Conservation (phyloP, 768 basidiomycete species). For the Pleurotus pulmonarius region DNA sequence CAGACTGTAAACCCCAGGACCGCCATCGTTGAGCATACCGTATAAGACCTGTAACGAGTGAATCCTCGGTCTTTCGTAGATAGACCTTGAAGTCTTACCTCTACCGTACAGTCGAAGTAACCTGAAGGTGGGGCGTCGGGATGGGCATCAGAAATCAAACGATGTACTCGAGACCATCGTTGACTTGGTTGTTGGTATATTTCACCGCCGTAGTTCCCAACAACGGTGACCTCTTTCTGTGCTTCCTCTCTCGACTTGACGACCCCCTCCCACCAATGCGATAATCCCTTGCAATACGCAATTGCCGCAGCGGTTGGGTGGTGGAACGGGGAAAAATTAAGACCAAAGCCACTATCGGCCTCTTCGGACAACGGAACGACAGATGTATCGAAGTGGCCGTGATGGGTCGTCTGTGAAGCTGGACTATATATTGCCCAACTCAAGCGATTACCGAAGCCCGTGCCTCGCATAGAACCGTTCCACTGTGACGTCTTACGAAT, state of each 20-base stretch:
- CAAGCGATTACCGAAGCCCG: constrained; percentile 43
- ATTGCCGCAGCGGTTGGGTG: constrained; percentile 34
- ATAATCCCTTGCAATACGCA: constrained; percentile 37
- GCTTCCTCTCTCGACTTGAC: constrained; percentile 6
- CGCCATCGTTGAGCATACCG: constrained; percentile 32
- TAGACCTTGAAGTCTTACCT: constrained; percentile 33
- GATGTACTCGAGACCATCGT: constrained; percentile 31
- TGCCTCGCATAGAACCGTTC: constrained; percentile 27
- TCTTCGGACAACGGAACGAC: constrained; percentile 30
- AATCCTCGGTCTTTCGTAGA: no score
- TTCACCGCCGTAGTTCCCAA: constrained; percentile 3
- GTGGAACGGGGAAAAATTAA: constrained; percentile 41
- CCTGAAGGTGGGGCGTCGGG: constrained; percentile 40
- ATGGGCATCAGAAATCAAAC: constrained; percentile 46
- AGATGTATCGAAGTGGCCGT: constrained; percentile 28
- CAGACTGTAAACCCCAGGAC: constrained; percentile 33
- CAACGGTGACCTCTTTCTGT: not conserved
- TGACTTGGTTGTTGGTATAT: constrained; percentile 9
- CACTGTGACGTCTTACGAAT: constrained; percentile 28
- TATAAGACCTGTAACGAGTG: constrained; percentile 40
- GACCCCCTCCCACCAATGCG: constrained; percentile 44
- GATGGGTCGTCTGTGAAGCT: constrained; percentile 28
- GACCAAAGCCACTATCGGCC: constrained; percentile 33
- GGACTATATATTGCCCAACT: constrained; percentile 56
- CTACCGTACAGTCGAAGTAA: constrained; percentile 62